phyloP scores from a whole-genome alignment of 225 moss, liverwort and hornwort genomes.

The Polytrichum commune region DNA sequence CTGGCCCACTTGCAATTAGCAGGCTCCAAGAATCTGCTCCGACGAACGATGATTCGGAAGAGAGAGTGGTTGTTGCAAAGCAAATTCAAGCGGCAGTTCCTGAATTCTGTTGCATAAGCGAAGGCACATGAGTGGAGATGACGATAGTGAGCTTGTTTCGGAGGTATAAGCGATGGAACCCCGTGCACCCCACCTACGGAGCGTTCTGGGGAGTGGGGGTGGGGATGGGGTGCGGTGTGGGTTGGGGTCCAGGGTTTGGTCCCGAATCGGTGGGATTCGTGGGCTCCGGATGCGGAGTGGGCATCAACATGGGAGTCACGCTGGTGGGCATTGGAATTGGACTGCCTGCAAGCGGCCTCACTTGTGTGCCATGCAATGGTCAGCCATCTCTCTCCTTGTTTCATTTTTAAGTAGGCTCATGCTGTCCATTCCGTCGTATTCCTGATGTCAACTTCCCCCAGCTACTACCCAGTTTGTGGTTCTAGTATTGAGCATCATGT shows the following conservation, averaged over 20 bases:
- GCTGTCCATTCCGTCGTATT: neutral
- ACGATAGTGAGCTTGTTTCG: conserved; percentile 61
- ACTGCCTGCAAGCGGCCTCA: conserved; percentile 69
- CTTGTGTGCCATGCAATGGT: conserved; percentile 61
- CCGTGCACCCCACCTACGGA: conserved; percentile 87
- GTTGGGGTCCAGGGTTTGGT: conserved; percentile 94
- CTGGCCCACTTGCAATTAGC: no score
- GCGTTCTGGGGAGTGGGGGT: conserved; percentile 88
- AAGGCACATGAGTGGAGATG: conserved; percentile 24
- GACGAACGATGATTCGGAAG: no score
- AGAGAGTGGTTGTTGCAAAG: no score
- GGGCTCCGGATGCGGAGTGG: conserved; percentile 82
- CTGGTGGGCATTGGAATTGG: conserved; percentile 76
- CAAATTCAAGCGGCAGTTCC: no score
- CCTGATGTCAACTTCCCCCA: neutral
- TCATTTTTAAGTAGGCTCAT: neutral
- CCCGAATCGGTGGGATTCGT: conserved; percentile 84
- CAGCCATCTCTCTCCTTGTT: neutral
- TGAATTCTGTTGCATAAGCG: no score
- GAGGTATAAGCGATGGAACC: conserved; percentile 88
- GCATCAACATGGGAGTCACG: conserved; percentile 75
- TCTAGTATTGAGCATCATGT: neutral
- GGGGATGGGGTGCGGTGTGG: conserved; percentile 83
- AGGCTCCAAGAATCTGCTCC: no score
- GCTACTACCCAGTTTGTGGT: neutral